Conservation (phyloP, 345 rosid species). For the Xanthoceras sorbifolium region DNA sequence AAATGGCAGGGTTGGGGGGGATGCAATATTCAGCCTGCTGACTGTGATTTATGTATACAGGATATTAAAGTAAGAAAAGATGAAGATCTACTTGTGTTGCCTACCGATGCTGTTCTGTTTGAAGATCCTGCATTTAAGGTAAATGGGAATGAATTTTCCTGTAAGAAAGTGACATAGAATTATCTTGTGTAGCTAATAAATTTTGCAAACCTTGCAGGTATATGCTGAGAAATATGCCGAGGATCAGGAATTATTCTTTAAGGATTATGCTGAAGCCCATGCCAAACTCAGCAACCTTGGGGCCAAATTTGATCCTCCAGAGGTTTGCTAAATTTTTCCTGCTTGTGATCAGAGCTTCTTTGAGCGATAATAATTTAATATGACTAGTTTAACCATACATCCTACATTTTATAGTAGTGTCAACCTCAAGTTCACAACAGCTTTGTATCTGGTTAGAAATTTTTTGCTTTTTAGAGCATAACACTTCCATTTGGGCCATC, state of each 20-base stretch:
- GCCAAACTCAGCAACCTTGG: conserved; percentile 94
- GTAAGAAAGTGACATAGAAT: background rate
- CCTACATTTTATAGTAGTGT: background rate
- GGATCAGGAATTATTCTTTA: conserved; percentile 81
- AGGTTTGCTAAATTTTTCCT: conserved; percentile 51
- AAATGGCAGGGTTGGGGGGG: background rate
- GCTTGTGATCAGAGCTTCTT: conserved; percentile 3
- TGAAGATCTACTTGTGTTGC: conserved; percentile 81
- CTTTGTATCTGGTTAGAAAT: background rate
- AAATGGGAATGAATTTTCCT: conserved; percentile 16
- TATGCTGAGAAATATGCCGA: conserved; percentile 90
- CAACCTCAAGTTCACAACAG: background rate
- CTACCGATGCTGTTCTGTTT: conserved; percentile 87
- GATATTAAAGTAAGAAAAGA: conserved; percentile 78
- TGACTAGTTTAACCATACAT: background rate
- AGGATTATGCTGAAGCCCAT: conserved; percentile 97
- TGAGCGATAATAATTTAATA: no score
- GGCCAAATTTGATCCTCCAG: conserved; percentile 91
- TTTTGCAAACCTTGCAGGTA: conserved; percentile 43
- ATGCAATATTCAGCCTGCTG: conserved; percentile 11
- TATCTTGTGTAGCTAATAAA: conserved; percentile 24
- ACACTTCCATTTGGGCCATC: background rate
- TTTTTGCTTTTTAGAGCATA: background rate
- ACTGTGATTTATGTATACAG: conserved; percentile 36
- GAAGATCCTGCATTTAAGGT: conserved; percentile 97